phyloP scores from a whole-genome alignment of 805 yeast species.

The Candida suzukii region DNA sequence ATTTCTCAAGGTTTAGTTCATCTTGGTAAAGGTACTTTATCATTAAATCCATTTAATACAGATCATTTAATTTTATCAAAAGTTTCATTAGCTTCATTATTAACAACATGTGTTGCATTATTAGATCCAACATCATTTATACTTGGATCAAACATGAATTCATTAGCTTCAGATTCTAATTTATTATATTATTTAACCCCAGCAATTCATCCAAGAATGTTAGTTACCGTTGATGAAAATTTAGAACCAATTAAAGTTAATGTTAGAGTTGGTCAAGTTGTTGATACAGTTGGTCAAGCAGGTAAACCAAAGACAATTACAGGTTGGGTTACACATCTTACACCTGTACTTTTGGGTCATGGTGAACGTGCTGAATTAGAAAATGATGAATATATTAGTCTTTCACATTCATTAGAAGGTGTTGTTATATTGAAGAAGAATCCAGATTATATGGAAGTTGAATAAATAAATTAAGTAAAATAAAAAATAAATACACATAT shows the following conservation, averaged over 20 bases:
- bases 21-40: conserved; percentile 92
- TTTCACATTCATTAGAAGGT: conserved; percentile 82
- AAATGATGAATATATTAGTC: conserved; percentile 83
- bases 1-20: conserved; percentile 93
- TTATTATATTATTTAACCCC: conserved; percentile 80
- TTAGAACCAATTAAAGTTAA: conserved; percentile 90
- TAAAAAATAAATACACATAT: not conserved
- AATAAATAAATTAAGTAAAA: conserved; percentile 1
- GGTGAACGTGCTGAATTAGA: conserved; percentile 98
- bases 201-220: conserved; percentile 87
- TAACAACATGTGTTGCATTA: conserved; percentile 77
- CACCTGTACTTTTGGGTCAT: conserved; percentile 87
- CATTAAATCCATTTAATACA: conserved; percentile 81
- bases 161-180: conserved; percentile 43
- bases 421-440: conserved; percentile 88
- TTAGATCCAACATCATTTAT: conserved; percentile 82
- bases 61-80: conserved; percentile 85
- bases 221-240: conserved; percentile 86
- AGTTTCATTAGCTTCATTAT: conserved; percentile 81
- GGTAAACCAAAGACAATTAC: conserved; percentile 98
- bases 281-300: conserved; percentile 97
- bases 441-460: conserved; percentile 63
- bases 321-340: conserved; percentile 98
- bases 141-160: conserved; percentile 46
- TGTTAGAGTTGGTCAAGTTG: conserved; percentile 98